Base-by-base conservation (phyloP, 2,329 filamentous ascomycete species). In the Penicillium sp. region DNA sequence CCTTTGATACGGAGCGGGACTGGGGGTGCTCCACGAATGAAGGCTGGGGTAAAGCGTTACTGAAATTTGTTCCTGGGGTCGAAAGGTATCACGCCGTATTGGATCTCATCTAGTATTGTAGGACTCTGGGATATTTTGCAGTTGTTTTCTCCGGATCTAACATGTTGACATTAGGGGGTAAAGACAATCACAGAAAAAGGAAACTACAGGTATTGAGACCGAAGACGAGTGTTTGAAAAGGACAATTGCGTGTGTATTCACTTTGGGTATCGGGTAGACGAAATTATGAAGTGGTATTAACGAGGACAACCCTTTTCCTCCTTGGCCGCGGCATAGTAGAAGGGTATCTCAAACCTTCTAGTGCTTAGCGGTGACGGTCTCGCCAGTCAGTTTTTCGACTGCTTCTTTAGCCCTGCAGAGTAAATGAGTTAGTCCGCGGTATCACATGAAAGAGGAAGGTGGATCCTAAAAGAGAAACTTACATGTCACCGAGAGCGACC, bases 401-500 rank as follows among this genome's bases (percentile, higher is more conserved):
- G 78, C 76, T 65, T 86, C 83, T 71, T 86, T 86, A 57, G 84
- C 84, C 69, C 84, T 84, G 60, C 70, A 38, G n/a, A 38, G 59
- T n/a, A 60, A 59, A 59, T 60, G 65, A 55, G 55, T 72, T 67
- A 72, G 67, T 57, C 56, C 49, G 49, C 55, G 65, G 63, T 60
- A 61, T 64, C 58, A 69, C 57, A 63, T 65, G 59, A 46, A 62
- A 42, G 15, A 21, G 33, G 26, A 39, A 39, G 29, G 6, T 47
- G 34, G 29, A 43, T 31, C 18, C 18, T 3, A 21, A 21, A 21
- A 21, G 45, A 38, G 54, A 36, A 64, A 85, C 90, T 81, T 79
- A 95, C 91, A 95, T 92, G 79, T 97, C 94, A 78, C 94, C 94
- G 76, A 97, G 82, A 70, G 93, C 94, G 77, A 99, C 94, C 94